A percentile compares a stretch with the other conserved stretches of the same genome.
Evolutionary conservation across 2,329 filamentous ascomycete species (phyloP).

Genomic region (Fusarium falciforme): DNA sequence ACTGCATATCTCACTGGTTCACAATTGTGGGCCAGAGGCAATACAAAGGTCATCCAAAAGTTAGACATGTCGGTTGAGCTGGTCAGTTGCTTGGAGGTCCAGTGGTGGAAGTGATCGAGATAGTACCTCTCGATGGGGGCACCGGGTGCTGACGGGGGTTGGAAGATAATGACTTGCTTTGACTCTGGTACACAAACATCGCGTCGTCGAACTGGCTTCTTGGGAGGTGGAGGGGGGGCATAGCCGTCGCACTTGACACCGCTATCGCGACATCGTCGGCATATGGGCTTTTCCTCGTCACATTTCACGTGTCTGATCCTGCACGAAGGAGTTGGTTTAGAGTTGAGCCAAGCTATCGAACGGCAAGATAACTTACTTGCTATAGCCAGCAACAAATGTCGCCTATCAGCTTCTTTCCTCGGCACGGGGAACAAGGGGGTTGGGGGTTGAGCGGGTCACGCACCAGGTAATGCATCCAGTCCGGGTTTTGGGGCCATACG

Average conservation of each 20-base stretch:
- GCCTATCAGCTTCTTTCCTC: slow-evolving; percentile 4
- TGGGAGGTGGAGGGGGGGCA: neutral
- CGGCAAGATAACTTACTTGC: slow-evolving; percentile 11
- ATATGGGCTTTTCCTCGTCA: slow-evolving; percentile 43
- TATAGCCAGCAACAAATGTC: neutral
- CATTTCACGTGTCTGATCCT: slow-evolving; percentile 42
- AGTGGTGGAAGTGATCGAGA: slow-evolving; percentile 35
- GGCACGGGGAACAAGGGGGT: neutral
- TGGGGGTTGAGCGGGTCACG: neutral
- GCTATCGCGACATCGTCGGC: slow-evolving; percentile 29
- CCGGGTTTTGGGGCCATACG: slow-evolving; percentile 30
- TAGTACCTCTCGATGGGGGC: slow-evolving; percentile 25
- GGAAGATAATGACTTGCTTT: slow-evolving; percentile 4
- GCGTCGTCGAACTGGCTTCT: slow-evolving; percentile 2
- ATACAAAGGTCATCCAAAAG: slow-evolving; percentile 23
- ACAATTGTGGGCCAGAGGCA: slow-evolving; percentile 26
- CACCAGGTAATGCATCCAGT: slow-evolving; percentile 40
- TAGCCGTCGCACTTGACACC: slow-evolving; percentile 40
- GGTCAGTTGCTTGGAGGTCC: slow-evolving; percentile 31
- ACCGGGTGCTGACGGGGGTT: slow-evolving; percentile 1
- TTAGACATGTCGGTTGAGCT: slow-evolving; percentile 18
- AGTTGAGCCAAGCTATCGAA: neutral
- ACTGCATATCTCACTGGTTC: slow-evolving; percentile 27
- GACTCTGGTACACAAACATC: neutral
- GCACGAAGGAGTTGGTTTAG: neutral